A percentile compares a stretch with the other conserved stretches of the same genome.
Evolutionary conservation across 2,329 filamentous ascomycete species (phyloP).

Genomic region (Aspergillus udagawae): DNA sequence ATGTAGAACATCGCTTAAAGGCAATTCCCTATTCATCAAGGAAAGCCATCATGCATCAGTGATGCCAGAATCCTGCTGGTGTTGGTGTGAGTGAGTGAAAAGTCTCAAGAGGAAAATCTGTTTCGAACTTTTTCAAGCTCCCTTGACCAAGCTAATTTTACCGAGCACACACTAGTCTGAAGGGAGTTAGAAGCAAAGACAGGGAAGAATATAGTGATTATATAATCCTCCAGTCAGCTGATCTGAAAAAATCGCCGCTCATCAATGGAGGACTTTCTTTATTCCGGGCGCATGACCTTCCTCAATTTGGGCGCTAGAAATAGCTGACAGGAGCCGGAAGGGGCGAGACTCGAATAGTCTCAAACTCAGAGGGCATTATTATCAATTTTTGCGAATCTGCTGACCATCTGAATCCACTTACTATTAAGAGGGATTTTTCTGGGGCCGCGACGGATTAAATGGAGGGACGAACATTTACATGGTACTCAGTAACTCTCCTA

Average conservation of each 20-base stretch:
- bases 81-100: slow-evolving; percentile 15
- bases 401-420: slow-evolving; percentile 17
- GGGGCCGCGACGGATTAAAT: background rate
- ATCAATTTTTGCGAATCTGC: slow-evolving; percentile 18
- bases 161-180: slow-evolving; percentile 17
- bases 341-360: slow-evolving; percentile 4
- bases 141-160: slow-evolving; percentile 23
- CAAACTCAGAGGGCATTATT: background rate
- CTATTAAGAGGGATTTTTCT: slow-evolving; percentile 1
- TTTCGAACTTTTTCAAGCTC: slow-evolving; percentile 31
- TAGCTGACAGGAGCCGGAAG: background rate
- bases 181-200: background rate
- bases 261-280: slow-evolving; percentile 1
- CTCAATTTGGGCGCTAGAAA: background rate
- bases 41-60: background rate
- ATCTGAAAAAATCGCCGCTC: background rate
- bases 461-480: background rate
- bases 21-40: background rate
- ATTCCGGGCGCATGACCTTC: background rate
- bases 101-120: slow-evolving; percentile 16
- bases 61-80: background rate
- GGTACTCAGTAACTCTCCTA: background rate
- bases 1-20: background rate
- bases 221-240: background rate
- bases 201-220: background rate